Percentiles rank a stretch among this genome's conserved stretches.
Evolutionary conservation across 2,329 filamentous ascomycete species (phyloP).

Genomic region (Neonectria faginata): DNA sequence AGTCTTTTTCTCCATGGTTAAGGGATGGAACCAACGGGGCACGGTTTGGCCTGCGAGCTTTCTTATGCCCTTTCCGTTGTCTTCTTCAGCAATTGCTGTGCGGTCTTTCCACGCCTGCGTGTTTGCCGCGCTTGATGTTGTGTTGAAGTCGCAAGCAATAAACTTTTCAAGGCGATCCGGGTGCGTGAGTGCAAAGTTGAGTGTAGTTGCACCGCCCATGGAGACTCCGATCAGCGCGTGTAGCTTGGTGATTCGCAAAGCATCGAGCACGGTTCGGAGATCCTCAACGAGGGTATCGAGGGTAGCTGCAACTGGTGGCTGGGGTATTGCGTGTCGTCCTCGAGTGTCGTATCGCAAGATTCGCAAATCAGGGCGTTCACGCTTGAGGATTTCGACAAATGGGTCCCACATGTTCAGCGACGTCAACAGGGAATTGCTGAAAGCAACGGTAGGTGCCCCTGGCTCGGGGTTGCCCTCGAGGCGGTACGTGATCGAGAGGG

Average conservation of each 20-base stretch:
- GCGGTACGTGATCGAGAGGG: slow-evolving; percentile 76
- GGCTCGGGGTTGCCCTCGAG: slow-evolving; percentile 78
- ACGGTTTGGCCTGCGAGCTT: slow-evolving; percentile 78
- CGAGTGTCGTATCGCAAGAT: slow-evolving; percentile 83
- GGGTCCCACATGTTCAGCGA: slow-evolving; percentile 84
- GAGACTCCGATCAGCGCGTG: slow-evolving; percentile 80
- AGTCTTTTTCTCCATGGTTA: slow-evolving; percentile 56
- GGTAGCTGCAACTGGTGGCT: slow-evolving; percentile 63
- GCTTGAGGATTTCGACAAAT: slow-evolving; percentile 72
- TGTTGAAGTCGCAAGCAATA: slow-evolving; percentile 84
- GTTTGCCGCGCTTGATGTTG: slow-evolving; percentile 77
- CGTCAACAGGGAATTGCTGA: slow-evolving; percentile 84
- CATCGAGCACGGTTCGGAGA: slow-evolving; percentile 72
- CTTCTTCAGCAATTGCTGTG: slow-evolving; percentile 72
- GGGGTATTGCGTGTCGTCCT: slow-evolving; percentile 68
- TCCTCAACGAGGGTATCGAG: slow-evolving; percentile 77
- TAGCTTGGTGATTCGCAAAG: slow-evolving; percentile 75
- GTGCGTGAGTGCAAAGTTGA: slow-evolving; percentile 77
- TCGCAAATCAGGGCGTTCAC: slow-evolving; percentile 72
- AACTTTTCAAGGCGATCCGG: slow-evolving; percentile 70
- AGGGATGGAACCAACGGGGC: slow-evolving; percentile 80
- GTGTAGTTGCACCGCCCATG: slow-evolving; percentile 82
- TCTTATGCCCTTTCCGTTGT: slow-evolving; percentile 69
- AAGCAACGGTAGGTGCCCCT: slow-evolving; percentile 77
- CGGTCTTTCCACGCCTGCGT: slow-evolving; percentile 84